Evolutionary conservation across 345 rosid genomes (phyloP), one percentile per base, ranked within the genome.

Genomic region (Gossypium rotundifolium): DNA sequence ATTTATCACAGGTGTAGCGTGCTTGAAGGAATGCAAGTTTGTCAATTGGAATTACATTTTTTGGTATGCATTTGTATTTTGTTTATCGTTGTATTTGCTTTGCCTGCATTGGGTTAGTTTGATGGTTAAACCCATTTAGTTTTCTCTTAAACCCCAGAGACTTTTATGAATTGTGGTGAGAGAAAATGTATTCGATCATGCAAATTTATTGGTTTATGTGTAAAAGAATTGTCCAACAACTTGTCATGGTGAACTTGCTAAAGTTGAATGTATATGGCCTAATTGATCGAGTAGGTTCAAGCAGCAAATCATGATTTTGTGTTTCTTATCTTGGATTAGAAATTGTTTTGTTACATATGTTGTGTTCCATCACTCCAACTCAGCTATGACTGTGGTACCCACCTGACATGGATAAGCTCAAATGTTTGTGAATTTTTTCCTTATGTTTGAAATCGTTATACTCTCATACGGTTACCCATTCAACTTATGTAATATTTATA

Each of bases 131-230:
- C 42, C 18, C 27, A 22, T 64, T 52, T 62, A 25, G 13, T 63
- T 59, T 63, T 70, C 46, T 77, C 48, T 77, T 71, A 10, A 52
- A 63, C 12, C 49, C 25, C 7, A 7, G 14, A 33, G 66, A 46
- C 70, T 46, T 40, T 66, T 13, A 22, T 51, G 55, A 51, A 51
- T 51, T 51, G 16, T 12, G 71, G 38, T 22, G 55, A 22, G 54
- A 61, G 29, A 33, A 42, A 10, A 11, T 18, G 17, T 7, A 14
- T 38, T 12, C 42, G 44, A 18, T 57, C 42, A 13, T 72, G 44
- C 25, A 22, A 40, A 44, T 40, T 44, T 11, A 20, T 7, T 59
- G 52, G 65, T 57, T 42, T 64, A 53, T 54, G 71, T 1, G 10
- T 13, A 46, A 45, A 29, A 75, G 60, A 40, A 44, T 55, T 22